These are phyloP conservation scores for Kwoniella botswanensis DNA, from an alignment of 768 basidiomycete species.

Conservation along the genomic window DNA sequence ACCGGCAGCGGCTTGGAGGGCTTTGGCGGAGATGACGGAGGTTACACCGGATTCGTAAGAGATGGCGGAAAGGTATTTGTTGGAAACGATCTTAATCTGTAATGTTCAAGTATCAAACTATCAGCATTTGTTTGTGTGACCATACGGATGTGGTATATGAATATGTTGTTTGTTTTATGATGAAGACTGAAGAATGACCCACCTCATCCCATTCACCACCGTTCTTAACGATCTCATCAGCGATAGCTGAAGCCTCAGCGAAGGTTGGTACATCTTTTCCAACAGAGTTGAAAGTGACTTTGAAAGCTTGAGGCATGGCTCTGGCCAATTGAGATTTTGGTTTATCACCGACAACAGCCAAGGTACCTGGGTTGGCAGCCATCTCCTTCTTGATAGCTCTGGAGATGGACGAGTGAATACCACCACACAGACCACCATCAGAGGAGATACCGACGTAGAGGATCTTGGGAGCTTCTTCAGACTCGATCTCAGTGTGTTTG, in stretches of 20 bases:
- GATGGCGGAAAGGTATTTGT: slow-evolving; percentile 67
- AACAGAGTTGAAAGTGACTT: slow-evolving; percentile 94
- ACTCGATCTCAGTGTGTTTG: slow-evolving; percentile 66
- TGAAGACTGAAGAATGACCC: slow-evolving; percentile 30
- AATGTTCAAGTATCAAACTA: slow-evolving; percentile 65
- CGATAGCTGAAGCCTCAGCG: slow-evolving; percentile 89
- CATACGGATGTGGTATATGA: not conserved
- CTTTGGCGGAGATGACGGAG: slow-evolving; percentile 79
- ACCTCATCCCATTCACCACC: slow-evolving; percentile 83
- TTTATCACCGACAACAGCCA: slow-evolving; percentile 96
- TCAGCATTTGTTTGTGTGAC: not conserved
- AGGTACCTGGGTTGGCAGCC: slow-evolving; percentile 62
- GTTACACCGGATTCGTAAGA: slow-evolving; percentile 80
- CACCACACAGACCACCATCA: slow-evolving; percentile 99
- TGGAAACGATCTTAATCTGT: slow-evolving; percentile 61
- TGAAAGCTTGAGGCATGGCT: slow-evolving; percentile 68
- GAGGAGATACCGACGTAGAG: slow-evolving; percentile 95
- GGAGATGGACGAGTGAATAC: slow-evolving; percentile 96
- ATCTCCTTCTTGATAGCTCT: slow-evolving; percentile 82
- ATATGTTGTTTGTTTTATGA: not conserved
- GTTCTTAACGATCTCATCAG: slow-evolving; percentile 86
- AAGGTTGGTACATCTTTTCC: slow-evolving; percentile 97
- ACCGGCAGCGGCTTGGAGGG: slow-evolving; percentile 80
- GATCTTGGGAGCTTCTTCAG: slow-evolving; percentile 65
- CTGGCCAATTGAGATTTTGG: slow-evolving; percentile 88